Base-by-base conservation (phyloP, 805 yeast species). In the Spathaspora arborariae region DNA sequence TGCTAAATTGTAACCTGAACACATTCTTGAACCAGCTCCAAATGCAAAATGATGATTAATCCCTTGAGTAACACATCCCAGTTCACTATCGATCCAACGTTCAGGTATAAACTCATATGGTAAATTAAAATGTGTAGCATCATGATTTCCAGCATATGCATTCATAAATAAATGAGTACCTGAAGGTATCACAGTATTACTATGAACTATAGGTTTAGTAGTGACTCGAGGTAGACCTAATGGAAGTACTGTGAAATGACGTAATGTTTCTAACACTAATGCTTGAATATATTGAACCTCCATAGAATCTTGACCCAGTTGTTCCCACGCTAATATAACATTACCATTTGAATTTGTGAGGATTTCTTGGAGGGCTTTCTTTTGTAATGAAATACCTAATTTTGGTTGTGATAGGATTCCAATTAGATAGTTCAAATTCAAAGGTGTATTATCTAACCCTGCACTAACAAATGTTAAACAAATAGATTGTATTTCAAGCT, bases 391-490 rank as follows among this genome's bases (percentile, higher is more conserved):
- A 0, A 58, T 52, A 0, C 78, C 78, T 22, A 56, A 48, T 22
- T 19, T 11, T 6, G 55, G 51, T 38, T 51, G 52, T 5, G 54
- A 73, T 37, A 85, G 63, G 35, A 81, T 85, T 0, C 85, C 85
- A 52, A 84, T 57, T 7, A 83, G 70, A 50, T 84, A 81, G 50
- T 78, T 76, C 42, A 85, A 67, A 41, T 80, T 84, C 26, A 84
- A 68, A 0, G 89, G 83, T 0, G 84, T 78, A 51, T 86, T 85
- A 57, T 85, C 92, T 20, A 85, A 64, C 0, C 94, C 94, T 7
- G 91, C 94, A 53, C 89, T 82, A 0, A 85, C 83, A 84, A 85
- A 80, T 0, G 91, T 82, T 36, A 85, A 65, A 56, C 91, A 85
- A 5, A 83, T 72, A 39, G 87, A 79, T 39, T 70, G 68, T 42